phyloP scores from a whole-genome alignment of 2,329 filamentous ascomycete genomes.

The Trichophyton simii region DNA sequence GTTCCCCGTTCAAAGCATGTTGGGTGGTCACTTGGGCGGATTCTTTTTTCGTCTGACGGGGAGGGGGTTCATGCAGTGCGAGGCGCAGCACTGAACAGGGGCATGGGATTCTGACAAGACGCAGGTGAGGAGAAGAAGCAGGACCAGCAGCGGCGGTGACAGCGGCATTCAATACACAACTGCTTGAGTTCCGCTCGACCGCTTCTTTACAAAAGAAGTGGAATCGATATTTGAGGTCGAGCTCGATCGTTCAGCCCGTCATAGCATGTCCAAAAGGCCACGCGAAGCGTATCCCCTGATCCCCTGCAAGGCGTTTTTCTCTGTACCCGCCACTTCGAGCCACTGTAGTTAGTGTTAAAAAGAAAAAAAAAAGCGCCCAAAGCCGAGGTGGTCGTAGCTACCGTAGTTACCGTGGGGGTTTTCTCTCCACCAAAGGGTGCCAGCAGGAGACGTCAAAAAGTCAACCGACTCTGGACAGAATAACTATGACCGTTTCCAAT shows the following conservation, averaged over 20 bases:
- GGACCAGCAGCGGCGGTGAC: not conserved
- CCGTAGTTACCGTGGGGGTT: not conserved
- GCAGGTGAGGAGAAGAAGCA: not conserved
- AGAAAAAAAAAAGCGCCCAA: too few relatives aligned
- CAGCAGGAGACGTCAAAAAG: too few relatives aligned
- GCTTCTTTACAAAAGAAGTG: too few relatives aligned
- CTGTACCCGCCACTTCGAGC: slow-evolving; percentile 1
- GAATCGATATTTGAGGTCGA: too few relatives aligned
- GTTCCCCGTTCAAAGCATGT: not conserved
- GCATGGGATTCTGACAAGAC: not conserved
- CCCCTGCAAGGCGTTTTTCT: slow-evolving; percentile 1
- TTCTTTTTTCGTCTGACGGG: not conserved
- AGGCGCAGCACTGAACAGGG: not conserved
- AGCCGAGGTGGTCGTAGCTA: too few relatives aligned
- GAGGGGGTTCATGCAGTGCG: not conserved
- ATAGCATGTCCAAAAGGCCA: not conserved
- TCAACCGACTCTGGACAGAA: not conserved
- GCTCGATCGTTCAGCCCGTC: not conserved
- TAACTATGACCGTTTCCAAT: too few relatives aligned
- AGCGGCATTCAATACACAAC: too few relatives aligned
- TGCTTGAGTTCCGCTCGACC: too few relatives aligned
- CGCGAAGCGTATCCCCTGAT: slow-evolving; percentile 1
- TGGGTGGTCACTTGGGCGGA: not conserved
- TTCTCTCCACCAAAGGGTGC: not conserved
- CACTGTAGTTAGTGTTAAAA: not conserved